Percentiles rank a stretch among this genome's conserved stretches.
These are phyloP conservation scores for Epicoccum sorghinum DNA, from an alignment of 2,329 filamentous ascomycete genomes.

Conservation along the genomic window DNA sequence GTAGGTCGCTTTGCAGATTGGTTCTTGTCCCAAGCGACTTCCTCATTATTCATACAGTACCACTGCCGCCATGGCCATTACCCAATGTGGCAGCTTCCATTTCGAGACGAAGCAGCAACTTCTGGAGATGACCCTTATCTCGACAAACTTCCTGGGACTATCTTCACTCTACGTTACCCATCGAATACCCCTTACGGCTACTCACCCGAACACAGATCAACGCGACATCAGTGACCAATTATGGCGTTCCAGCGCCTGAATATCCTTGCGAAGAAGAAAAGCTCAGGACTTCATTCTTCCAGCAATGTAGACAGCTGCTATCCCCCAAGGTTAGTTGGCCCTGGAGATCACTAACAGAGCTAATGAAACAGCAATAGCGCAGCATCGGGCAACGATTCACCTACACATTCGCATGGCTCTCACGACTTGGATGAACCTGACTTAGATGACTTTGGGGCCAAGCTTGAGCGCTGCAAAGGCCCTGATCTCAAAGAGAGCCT, in stretches of 20 bases:
- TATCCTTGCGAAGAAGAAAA: slow-evolving; percentile 38
- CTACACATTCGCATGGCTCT: not conserved
- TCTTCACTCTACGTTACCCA: not conserved
- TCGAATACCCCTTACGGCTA: not conserved
- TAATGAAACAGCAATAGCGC: not conserved
- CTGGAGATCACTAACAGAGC: not conserved
- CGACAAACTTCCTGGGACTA: not conserved
- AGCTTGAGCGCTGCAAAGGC: slow-evolving; percentile 13
- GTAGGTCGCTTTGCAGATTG: too few species aligned
- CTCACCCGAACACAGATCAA: not conserved
- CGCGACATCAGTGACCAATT: slow-evolving; percentile 19
- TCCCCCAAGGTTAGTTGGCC: slow-evolving; percentile 4
- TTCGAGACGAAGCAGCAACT: too few species aligned
- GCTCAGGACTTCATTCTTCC: slow-evolving; percentile 36
- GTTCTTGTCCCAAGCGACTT: not conserved
- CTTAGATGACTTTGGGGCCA: slow-evolving; percentile 24
- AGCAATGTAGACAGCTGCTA: slow-evolving; percentile 9
- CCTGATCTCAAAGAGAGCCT: slow-evolving; percentile 31
- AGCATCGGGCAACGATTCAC: not conserved
- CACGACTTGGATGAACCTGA: not conserved
- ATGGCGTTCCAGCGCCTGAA: slow-evolving; percentile 38
- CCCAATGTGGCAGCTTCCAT: too few species aligned
- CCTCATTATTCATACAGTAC: not conserved
- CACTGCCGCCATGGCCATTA: too few species aligned
- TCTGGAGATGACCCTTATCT: too few species aligned